These are phyloP conservation scores for Baeospora myosura DNA, from an alignment of 1,284 basidiomycete species.

Conservation along the genomic window DNA sequence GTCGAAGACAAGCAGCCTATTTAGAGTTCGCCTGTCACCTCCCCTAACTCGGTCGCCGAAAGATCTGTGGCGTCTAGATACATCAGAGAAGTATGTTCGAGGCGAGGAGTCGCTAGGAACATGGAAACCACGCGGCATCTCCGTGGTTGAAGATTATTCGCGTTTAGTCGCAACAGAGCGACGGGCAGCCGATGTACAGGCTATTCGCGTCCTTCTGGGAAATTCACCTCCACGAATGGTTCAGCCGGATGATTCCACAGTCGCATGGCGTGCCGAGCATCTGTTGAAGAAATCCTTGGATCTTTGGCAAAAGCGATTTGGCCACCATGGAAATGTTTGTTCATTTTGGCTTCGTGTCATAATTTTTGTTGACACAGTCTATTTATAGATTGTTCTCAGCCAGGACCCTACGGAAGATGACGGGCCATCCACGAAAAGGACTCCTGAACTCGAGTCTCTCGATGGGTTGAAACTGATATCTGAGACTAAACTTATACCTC, in stretches of 20 bases:
- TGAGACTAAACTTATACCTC: constrained; percentile 62
- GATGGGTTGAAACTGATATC: constrained; percentile 64
- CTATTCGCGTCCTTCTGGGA: constrained; percentile 71
- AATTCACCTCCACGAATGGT: constrained; percentile 42
- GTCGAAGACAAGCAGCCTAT: constrained; percentile 74
- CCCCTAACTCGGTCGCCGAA: constrained; percentile 80
- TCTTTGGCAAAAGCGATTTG: constrained; percentile 80
- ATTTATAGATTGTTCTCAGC: constrained; percentile 62
- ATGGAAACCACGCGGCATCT: constrained; percentile 86
- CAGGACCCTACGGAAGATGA: constrained; percentile 59
- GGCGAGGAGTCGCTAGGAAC: constrained; percentile 79
- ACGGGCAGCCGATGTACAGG: constrained; percentile 83
- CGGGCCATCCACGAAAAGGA: constrained; percentile 34
- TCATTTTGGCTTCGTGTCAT: constrained; percentile 8
- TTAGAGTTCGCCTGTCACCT: constrained; percentile 75
- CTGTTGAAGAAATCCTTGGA: constrained; percentile 59
- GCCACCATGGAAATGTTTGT: constrained; percentile 66
- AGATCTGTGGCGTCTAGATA: constrained; percentile 93
- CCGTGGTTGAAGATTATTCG: constrained; percentile 80
- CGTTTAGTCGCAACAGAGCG: constrained; percentile 64
- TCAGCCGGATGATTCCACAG: constrained; percentile 38
- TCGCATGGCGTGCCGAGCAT: constrained; percentile 55
- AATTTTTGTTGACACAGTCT: background rate
- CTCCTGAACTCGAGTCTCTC: constrained; percentile 32
- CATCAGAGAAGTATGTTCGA: constrained; percentile 86